Percentiles rank a stretch among this genome's conserved stretches.
phyloP scores from a whole-genome alignment of 2,329 filamentous ascomycete genomes.

The Phialocephala subalpina region DNA sequence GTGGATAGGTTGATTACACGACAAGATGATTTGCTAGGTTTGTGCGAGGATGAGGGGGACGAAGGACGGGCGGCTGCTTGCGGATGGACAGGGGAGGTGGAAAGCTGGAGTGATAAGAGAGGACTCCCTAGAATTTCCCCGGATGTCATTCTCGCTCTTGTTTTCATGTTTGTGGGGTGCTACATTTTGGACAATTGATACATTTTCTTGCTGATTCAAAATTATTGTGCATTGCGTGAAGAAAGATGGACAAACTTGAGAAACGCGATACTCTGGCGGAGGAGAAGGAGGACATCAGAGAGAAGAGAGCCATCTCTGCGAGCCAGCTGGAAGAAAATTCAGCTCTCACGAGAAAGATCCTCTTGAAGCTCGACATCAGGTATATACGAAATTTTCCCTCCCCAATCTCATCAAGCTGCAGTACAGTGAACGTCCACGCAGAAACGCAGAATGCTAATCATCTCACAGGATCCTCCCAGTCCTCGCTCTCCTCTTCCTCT shows the following conservation, averaged over 20 bases:
- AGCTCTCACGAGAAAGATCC: conserved; percentile 51
- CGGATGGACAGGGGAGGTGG: conserved; percentile 7
- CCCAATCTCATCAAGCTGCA: too few relatives aligned
- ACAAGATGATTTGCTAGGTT: not conserved
- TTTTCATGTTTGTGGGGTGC: not conserved
- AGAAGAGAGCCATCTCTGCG: conserved; percentile 10
- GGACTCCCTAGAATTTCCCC: conserved; percentile 21
- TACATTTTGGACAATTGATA: too few relatives aligned
- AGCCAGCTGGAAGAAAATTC: conserved; percentile 17
- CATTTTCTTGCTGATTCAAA: not conserved
- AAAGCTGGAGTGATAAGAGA: conserved; percentile 10
- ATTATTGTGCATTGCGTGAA: not conserved
- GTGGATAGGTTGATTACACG: not conserved
- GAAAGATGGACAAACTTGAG: conserved; percentile 6
- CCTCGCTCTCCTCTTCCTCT: conserved; percentile 70
- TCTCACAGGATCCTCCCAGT: conserved; percentile 64
- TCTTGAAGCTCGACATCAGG: conserved; percentile 64
- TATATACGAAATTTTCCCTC: conserved; percentile 33
- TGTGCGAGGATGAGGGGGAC: not conserved
- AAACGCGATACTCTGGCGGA: conserved; percentile 23
- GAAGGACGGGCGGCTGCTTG: not conserved
- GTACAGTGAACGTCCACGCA: too few relatives aligned
- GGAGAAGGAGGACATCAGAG: conserved; percentile 22
- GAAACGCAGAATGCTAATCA: too few relatives aligned
- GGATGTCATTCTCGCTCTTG: conserved; percentile 4